Conservation (phyloP, 2,329 filamentous ascomycete species). For the Penicillium freii region DNA sequence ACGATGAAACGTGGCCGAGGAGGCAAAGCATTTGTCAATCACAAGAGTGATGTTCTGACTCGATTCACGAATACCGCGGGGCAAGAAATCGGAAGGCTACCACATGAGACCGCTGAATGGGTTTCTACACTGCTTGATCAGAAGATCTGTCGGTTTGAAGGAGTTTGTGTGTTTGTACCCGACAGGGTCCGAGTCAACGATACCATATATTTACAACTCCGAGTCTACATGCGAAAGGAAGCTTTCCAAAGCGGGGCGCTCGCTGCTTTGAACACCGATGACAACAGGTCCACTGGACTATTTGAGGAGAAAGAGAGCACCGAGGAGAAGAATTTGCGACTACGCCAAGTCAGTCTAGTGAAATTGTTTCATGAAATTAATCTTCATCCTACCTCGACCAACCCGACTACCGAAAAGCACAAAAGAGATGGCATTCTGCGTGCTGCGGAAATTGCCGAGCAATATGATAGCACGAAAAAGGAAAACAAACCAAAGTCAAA, state of each 20-base stretch:
- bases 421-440: constrained; percentile 80
- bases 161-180: constrained; percentile 82
- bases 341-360: constrained; percentile 84
- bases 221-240: constrained; percentile 69
- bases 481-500: constrained; percentile 28
- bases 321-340: constrained; percentile 78
- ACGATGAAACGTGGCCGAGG: constrained; percentile 50
- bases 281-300: constrained; percentile 69
- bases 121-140: constrained; percentile 91
- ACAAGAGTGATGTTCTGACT: constrained; percentile 80
- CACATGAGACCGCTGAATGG: constrained; percentile 86
- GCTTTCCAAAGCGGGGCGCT: constrained; percentile 69
- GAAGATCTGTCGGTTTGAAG: constrained; percentile 81
- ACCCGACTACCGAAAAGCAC: constrained; percentile 70
- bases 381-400: constrained; percentile 71
- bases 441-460: constrained; percentile 84
- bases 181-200: constrained; percentile 85
- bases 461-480: constrained; percentile 62
- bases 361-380: constrained; percentile 88
- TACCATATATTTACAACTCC: constrained; percentile 86
- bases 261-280: constrained; percentile 46
- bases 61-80: constrained; percentile 80
- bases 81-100: constrained; percentile 79
- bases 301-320: constrained; percentile 83
- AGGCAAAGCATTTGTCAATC: constrained; percentile 50